Percentiles rank a stretch among this genome's conserved stretches.
Conservation (phyloP, 2,329 filamentous ascomycete species). For the Xylaria sp. region DNA sequence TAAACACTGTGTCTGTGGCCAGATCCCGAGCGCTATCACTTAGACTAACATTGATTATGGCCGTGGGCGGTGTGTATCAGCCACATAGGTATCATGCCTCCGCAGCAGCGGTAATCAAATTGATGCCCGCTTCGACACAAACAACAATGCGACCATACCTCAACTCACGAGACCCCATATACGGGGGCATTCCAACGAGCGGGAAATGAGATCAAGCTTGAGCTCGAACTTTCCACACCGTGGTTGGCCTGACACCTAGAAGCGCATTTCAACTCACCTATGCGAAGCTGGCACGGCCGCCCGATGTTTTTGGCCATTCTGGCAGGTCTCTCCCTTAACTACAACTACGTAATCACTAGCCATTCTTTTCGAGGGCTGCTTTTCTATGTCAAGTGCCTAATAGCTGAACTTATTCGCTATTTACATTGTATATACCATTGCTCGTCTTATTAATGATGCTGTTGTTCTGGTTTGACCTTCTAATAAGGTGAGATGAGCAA, state of each 20-base stretch:
- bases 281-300: background rate
- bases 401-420: conserved; percentile 12
- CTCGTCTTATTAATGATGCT: conserved; percentile 22
- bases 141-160: conserved; percentile 23
- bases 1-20: conserved; percentile 29
- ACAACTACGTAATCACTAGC: background rate
- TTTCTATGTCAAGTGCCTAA: background rate
- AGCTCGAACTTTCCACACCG: background rate
- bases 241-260: conserved; percentile 1
- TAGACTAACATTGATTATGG: conserved; percentile 14
- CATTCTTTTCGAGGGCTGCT: background rate
- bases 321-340: conserved; percentile 3
- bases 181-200: conserved; percentile 25
- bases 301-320: conserved; percentile 5
- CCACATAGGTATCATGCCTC: conserved; percentile 28
- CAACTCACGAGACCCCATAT: background rate
- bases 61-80: conserved; percentile 35
- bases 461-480: conserved; percentile 38
- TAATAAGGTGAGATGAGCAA: conserved; percentile 44
- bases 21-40: conserved; percentile 13
- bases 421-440: conserved; percentile 3
- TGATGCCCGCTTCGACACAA: conserved; percentile 15
- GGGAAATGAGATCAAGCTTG: conserved; percentile 16
- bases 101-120: conserved; percentile 20
- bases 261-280: background rate